Percentiles rank a stretch among this genome's conserved stretches.
phyloP scores from a whole-genome alignment of 495 filamentous ascomycete species.

The Xylaria scruposa region DNA sequence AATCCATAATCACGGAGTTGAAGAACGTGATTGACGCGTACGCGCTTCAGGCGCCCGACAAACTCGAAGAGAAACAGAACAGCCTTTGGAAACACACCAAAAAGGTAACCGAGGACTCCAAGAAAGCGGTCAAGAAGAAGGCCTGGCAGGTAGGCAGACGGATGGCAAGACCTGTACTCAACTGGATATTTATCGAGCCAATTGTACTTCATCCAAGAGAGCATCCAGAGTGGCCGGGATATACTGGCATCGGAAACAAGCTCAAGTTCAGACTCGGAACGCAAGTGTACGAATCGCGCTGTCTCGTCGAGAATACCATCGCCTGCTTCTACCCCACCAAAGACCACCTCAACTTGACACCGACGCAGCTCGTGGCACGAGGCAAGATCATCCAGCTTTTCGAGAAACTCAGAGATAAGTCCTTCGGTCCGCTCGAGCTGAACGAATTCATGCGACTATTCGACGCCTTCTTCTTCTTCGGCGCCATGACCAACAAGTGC shows the following conservation, averaged over 20 bases:
- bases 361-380: neutral
- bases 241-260: neutral
- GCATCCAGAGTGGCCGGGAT: slow-evolving; percentile 9
- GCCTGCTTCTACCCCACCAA: neutral
- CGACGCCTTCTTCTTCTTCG: slow-evolving; percentile 18
- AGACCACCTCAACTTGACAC: neutral
- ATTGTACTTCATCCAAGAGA: neutral
- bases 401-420: neutral
- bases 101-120: neutral
- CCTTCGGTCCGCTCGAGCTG: neutral
- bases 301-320: slow-evolving; percentile 11
- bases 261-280: neutral
- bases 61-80: neutral
- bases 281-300: neutral
- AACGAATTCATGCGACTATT: neutral
- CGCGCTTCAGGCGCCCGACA: neutral
- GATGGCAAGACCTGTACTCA: neutral
- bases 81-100: neutral
- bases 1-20: neutral
- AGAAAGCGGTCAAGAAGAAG: neutral
- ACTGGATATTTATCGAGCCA: neutral
- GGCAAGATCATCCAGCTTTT: neutral
- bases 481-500: neutral
- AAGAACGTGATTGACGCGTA: neutral
- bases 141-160: neutral